These are phyloP conservation scores for Acidiella bohemica DNA, from an alignment of 495 filamentous ascomycete genomes.

Conservation along the genomic window DNA sequence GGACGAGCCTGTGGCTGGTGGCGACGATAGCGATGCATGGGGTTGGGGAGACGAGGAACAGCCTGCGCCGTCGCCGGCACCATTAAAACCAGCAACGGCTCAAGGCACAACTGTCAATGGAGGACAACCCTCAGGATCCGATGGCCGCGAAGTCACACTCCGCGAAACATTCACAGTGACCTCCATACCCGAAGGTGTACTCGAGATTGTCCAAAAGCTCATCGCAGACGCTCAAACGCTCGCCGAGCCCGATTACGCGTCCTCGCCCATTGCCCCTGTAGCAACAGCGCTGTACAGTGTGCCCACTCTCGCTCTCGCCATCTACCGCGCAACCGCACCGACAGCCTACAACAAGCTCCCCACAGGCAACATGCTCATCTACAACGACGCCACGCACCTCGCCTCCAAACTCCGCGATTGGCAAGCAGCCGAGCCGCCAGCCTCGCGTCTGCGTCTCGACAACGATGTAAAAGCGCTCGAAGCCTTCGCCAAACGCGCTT, in stretches of 20 bases:
- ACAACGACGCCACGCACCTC: slow-evolving; percentile 79
- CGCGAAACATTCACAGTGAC: slow-evolving; percentile 81
- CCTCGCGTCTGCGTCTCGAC: slow-evolving; percentile 44
- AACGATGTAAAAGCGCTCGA: slow-evolving; percentile 60
- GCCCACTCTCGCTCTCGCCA: slow-evolving; percentile 70
- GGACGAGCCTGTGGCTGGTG: slow-evolving; percentile 21
- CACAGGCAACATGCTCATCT: slow-evolving; percentile 78
- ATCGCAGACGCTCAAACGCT: slow-evolving; percentile 57
- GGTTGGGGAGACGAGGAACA: slow-evolving; percentile 52
- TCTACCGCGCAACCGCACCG: slow-evolving; percentile 79
- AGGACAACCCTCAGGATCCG: not conserved
- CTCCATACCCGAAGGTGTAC: slow-evolving; percentile 62
- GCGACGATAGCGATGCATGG: slow-evolving; percentile 46
- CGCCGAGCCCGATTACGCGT: slow-evolving; percentile 37
- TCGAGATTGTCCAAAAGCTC: slow-evolving; percentile 55
- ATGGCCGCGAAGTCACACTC: slow-evolving; percentile 50
- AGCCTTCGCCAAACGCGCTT: slow-evolving; percentile 68
- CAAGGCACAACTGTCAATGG: too few relatives aligned
- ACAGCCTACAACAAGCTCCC: slow-evolving; percentile 51
- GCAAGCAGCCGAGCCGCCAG: slow-evolving; percentile 37
- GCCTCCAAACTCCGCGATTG: slow-evolving; percentile 56
- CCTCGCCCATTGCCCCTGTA: slow-evolving; percentile 52
- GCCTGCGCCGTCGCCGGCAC: not conserved
- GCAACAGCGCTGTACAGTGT: slow-evolving; percentile 63
- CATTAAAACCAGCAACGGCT: slow-evolving; percentile 18